These are phyloP conservation scores for Saksenaea vasiformis DNA, from an alignment of 371 early-diverging fungal genomes.

Conservation along the genomic window DNA sequence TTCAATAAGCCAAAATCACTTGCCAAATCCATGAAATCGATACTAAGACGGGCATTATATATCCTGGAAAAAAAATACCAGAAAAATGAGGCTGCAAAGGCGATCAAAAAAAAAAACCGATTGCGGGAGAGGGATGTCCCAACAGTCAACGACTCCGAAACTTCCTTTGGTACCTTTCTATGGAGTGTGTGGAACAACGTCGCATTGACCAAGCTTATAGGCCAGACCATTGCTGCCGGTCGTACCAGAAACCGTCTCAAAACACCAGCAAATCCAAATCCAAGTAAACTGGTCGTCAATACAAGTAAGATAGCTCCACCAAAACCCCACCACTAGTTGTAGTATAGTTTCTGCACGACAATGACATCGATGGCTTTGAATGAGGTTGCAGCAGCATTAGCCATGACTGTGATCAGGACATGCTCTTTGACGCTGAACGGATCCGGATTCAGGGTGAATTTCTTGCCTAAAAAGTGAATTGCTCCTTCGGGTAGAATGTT, in stretches of 20 bases:
- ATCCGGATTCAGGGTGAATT: conserved; percentile 61
- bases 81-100: conserved; percentile 40
- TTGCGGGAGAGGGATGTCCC: conserved; percentile 45
- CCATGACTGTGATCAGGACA: conserved; percentile 56
- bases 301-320: conserved; percentile 63
- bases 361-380: conserved; percentile 76
- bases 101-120: conserved; percentile 71
- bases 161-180: conserved; percentile 33
- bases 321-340: conserved; percentile 65
- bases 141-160: conserved; percentile 25
- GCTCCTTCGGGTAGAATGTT: conserved; percentile 43
- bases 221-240: conserved; percentile 88
- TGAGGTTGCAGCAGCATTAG: conserved; percentile 55
- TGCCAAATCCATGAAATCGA: conserved; percentile 51
- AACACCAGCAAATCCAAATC: conserved; percentile 86
- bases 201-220: conserved; percentile 70
- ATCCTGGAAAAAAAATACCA: conserved; percentile 61
- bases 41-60: conserved; percentile 56
- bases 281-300: conserved; percentile 69
- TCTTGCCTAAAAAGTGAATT: neutral
- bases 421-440: conserved; percentile 79
- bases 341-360: conserved; percentile 67
- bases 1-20: neutral
- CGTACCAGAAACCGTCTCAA: conserved; percentile 75
- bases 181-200: conserved; percentile 80